Conservation (phyloP, 2,329 filamentous ascomycete genomes). For the Chalara sp. region DNA sequence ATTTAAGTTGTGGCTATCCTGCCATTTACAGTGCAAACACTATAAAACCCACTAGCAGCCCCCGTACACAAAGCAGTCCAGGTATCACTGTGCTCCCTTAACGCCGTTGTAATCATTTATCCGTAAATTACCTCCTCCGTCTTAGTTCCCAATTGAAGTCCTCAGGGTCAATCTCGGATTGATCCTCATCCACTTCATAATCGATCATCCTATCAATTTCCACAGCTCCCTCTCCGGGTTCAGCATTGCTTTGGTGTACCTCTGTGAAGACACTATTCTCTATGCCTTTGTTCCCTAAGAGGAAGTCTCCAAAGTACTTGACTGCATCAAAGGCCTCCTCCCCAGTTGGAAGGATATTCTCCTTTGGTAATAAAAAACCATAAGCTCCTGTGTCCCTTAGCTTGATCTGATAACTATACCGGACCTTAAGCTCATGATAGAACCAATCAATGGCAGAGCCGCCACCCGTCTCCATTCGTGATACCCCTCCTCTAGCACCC, state of each 20-base stretch:
- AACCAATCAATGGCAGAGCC: slow-evolving; percentile 93
- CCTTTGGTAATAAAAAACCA: slow-evolving; percentile 81
- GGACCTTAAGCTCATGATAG: slow-evolving; percentile 76
- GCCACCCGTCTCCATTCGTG: slow-evolving; percentile 65
- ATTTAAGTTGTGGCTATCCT: no score
- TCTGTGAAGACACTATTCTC: slow-evolving; percentile 34
- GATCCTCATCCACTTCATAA: background rate
- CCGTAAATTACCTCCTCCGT: slow-evolving; percentile 6
- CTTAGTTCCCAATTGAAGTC: slow-evolving; percentile 20
- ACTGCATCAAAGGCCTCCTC: slow-evolving; percentile 81
- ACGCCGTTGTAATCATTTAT: background rate
- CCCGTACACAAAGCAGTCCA: no score
- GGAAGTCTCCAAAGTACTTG: slow-evolving; percentile 75
- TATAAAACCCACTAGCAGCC: no score
- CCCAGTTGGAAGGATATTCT: slow-evolving; percentile 83
- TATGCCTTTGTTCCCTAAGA: slow-evolving; percentile 64
- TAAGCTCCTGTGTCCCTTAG: slow-evolving; percentile 89
- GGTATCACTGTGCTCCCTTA: no score
- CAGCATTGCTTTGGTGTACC: slow-evolving; percentile 1
- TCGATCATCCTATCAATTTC: slow-evolving; percentile 1
- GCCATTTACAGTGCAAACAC: no score
- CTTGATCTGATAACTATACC: slow-evolving; percentile 90
- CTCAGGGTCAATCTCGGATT: slow-evolving; percentile 9
- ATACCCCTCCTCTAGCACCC: slow-evolving; percentile 23
- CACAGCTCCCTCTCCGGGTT: background rate